Evolutionary conservation across 805 yeast genomes (phyloP).

Genomic region (Lipomyces sp.): DNA sequence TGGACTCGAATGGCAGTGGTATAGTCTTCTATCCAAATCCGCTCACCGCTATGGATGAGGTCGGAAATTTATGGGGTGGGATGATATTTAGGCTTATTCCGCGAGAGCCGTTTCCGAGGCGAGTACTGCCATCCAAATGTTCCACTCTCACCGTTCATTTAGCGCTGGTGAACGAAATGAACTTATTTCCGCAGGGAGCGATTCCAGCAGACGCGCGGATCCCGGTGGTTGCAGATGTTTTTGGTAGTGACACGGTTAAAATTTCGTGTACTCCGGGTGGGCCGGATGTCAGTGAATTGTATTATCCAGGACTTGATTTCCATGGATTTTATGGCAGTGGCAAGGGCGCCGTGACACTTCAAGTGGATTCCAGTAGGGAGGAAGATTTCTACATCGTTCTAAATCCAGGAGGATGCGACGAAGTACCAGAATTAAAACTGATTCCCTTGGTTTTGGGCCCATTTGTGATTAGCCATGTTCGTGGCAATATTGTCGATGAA

Average conservation of each 20-base stretch:
- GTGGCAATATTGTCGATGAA: not conserved
- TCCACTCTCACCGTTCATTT: slow-evolving; percentile 17
- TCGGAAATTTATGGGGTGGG: slow-evolving; percentile 9
- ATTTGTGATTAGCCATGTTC: not conserved
- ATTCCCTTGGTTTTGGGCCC: slow-evolving; percentile 32
- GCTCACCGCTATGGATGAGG: not conserved
- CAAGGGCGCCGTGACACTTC: slow-evolving; percentile 23
- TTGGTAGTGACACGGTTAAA: not conserved
- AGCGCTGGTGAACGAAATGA: slow-evolving; percentile 35
- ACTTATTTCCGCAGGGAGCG: slow-evolving; percentile 21
- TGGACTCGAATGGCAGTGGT: not conserved
- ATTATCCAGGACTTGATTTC: slow-evolving; percentile 19
- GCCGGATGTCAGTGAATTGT: slow-evolving; percentile 9
- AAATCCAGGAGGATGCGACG: not conserved
- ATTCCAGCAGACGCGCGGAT: slow-evolving; percentile 12
- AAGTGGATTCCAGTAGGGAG: not conserved
- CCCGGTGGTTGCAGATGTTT: not conserved
- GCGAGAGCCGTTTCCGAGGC: slow-evolving; percentile 25
- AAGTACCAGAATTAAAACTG: slow-evolving; percentile 2
- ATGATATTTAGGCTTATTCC: slow-evolving; percentile 21
- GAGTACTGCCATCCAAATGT: not conserved
- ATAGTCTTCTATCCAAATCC: not conserved
- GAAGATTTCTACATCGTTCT: slow-evolving; percentile 11
- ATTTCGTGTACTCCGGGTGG: not conserved
- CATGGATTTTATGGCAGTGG: slow-evolving; percentile 26